phyloP scores from a whole-genome alignment of 176 grass and related monocot species.

The Urochloa ruziziensis region DNA sequence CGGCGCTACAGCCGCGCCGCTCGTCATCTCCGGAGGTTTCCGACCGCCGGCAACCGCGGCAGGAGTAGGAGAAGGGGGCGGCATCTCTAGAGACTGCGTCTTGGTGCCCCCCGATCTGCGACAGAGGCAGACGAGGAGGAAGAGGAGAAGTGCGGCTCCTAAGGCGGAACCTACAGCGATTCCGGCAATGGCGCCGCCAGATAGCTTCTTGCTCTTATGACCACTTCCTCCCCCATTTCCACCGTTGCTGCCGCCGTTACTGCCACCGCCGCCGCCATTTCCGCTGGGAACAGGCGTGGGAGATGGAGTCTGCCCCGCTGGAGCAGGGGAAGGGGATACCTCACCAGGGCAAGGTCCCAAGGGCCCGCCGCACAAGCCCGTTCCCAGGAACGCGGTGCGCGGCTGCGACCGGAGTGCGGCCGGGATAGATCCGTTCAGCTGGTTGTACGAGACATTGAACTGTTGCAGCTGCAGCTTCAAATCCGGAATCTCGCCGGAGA shows the following conservation, averaged over 20 bases:
- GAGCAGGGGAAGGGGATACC: slow-evolving; percentile 41
- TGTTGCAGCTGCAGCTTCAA: slow-evolving; percentile 34
- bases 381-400: slow-evolving; percentile 43
- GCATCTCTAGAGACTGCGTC: slow-evolving; percentile 43
- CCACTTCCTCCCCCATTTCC: background rate
- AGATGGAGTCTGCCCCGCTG: slow-evolving; percentile 16
- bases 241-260: background rate
- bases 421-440: slow-evolving; percentile 58
- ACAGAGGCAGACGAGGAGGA: slow-evolving; percentile 55
- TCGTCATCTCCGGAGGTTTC: slow-evolving; percentile 26
- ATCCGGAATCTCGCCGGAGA: slow-evolving; percentile 45
- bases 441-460: slow-evolving; percentile 76
- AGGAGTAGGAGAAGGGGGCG: background rate
- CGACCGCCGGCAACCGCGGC: slow-evolving; percentile 13
- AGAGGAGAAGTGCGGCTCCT: slow-evolving; percentile 43
- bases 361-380: slow-evolving; percentile 50
- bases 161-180: slow-evolving; percentile 49
- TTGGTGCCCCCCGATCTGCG: slow-evolving; percentile 34
- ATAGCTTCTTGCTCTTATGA: slow-evolving; percentile 48
- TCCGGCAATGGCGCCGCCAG: slow-evolving; percentile 60
- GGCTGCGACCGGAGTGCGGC: slow-evolving; percentile 39
- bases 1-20: slow-evolving; percentile 2
- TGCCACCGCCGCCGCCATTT: background rate
- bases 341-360: slow-evolving; percentile 52
- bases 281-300: background rate